A percentile compares a stretch with the other conserved stretches of the same genome.
phyloP scores from a whole-genome alignment of 768 basidiomycete genomes.

The Trametes maxima region DNA sequence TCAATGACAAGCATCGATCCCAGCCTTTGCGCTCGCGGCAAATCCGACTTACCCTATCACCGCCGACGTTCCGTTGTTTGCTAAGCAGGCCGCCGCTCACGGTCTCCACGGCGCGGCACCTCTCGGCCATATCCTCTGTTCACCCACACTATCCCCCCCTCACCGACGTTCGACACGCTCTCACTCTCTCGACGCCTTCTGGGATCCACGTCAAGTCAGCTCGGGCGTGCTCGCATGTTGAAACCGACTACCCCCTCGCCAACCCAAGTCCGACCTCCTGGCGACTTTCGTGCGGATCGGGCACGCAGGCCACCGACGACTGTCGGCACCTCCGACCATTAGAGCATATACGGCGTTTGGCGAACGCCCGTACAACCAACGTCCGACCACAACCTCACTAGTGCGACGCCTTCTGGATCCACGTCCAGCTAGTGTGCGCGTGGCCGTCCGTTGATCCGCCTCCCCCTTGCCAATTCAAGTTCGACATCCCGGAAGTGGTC shows the following conservation, averaged over 20 bases:
- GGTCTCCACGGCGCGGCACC: not conserved
- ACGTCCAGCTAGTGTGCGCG: too few species aligned
- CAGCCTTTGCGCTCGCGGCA: not conserved
- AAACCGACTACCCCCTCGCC: not conserved
- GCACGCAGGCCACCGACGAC: not conserved
- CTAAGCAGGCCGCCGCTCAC: not conserved
- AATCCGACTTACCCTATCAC: not conserved
- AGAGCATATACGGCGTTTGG: not conserved
- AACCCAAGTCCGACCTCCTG: not conserved
- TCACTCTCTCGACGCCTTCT: not conserved
- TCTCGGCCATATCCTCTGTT: not conserved
- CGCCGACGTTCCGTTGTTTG: not conserved
- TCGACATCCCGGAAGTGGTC: too few species aligned
- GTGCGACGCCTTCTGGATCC: too few species aligned
- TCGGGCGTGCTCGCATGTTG: not conserved
- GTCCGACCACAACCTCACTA: too few species aligned
- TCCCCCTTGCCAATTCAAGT: too few species aligned
- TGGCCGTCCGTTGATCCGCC: too few species aligned
- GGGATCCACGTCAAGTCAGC: not conserved
- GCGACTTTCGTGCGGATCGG: not conserved
- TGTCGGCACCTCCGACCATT: not conserved
- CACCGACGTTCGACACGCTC: not conserved
- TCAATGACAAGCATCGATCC: not conserved
- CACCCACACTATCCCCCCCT: not conserved
- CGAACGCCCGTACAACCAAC: not conserved